Conservation (phyloP, 2,329 filamentous ascomycete genomes). For the Curvularia sp. region DNA sequence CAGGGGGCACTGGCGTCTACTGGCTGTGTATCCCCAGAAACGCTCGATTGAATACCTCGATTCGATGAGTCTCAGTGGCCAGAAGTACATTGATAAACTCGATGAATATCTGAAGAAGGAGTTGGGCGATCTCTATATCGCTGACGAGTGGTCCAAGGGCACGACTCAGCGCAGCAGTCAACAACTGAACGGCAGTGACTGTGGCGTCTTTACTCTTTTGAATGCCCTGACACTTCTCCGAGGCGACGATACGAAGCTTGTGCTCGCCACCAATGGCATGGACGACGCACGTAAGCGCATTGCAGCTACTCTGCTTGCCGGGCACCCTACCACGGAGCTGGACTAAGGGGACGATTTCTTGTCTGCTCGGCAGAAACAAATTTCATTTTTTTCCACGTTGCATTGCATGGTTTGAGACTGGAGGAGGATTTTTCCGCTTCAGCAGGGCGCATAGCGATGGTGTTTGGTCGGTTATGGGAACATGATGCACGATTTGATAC, state of each 20-base stretch:
- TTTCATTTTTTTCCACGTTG: conserved; percentile 9
- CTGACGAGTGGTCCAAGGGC: conserved; percentile 66
- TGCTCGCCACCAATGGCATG: conserved; percentile 64
- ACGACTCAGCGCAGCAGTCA: conserved; percentile 55
- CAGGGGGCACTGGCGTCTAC: conserved; percentile 72
- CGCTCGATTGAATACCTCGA: conserved; percentile 73
- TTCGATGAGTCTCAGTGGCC: conserved; percentile 62
- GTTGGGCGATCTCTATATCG: conserved; percentile 63
- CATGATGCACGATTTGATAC: conserved; percentile 25
- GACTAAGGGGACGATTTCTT: conserved; percentile 22
- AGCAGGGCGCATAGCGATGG: conserved; percentile 19
- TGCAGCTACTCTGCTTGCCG: conserved; percentile 70
- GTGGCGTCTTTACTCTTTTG: conserved; percentile 77
- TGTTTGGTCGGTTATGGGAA: conserved; percentile 21
- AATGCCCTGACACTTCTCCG: conserved; percentile 69
- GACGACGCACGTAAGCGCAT: conserved; percentile 67
- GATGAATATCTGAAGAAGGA: conserved; percentile 66
- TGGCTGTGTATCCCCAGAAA: conserved; percentile 69
- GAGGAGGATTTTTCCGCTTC: not conserved
- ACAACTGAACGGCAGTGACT: conserved; percentile 75
- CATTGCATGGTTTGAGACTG: conserved; percentile 5
- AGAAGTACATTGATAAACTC: conserved; percentile 30
- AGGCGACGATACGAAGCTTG: conserved; percentile 47
- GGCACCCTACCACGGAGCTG: conserved; percentile 41
- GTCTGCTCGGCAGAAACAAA: not conserved